A percentile compares a stretch with the other conserved stretches of the same genome.
Conservation (phyloP, 78 protist species). For the Tieghemostelium lacteum region DNA sequence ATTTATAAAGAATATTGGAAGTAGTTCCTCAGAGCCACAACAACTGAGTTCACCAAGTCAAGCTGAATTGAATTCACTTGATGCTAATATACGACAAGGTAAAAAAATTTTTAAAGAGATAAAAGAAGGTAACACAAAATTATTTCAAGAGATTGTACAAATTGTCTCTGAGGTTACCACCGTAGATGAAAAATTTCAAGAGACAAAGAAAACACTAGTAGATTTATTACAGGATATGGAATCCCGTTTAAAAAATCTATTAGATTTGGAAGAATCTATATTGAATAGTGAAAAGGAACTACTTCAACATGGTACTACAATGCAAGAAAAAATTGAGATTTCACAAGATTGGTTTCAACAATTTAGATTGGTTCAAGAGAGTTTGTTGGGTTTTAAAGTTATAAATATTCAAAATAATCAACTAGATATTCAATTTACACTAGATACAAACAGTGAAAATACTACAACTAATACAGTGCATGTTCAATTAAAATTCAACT, state of each 20-base stretch:
- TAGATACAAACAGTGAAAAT: not conserved
- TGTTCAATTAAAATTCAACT: too few species aligned
- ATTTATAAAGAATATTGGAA: slow-evolving; percentile 41
- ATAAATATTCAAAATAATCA: not conserved
- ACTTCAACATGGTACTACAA: not conserved
- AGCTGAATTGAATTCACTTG: not conserved
- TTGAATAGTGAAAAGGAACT: not conserved
- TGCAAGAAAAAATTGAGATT: not conserved
- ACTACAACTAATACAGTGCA: too few species aligned
- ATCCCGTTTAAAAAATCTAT: not conserved
- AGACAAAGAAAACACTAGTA: not conserved
- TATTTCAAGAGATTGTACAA: not conserved
- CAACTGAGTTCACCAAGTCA: slow-evolving; percentile 29
- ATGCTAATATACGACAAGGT: slow-evolving; percentile 1
- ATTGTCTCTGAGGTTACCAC: slow-evolving; percentile 4
- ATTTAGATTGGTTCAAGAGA: not conserved
- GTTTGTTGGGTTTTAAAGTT: not conserved
- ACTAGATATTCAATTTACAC: not conserved
- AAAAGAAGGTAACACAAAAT: slow-evolving; percentile 25
- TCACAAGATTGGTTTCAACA: not conserved
- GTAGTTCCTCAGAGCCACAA: too few species aligned
- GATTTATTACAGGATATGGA: not conserved
- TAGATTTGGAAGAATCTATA: not conserved
- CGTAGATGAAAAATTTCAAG: slow-evolving; percentile 9
- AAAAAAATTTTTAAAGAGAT: slow-evolving; percentile 60